Percentiles rank a stretch among this genome's conserved stretches.
Evolutionary conservation across 352 stramenopile species (phyloP).

Genomic region (Globisporangium polare): DNA sequence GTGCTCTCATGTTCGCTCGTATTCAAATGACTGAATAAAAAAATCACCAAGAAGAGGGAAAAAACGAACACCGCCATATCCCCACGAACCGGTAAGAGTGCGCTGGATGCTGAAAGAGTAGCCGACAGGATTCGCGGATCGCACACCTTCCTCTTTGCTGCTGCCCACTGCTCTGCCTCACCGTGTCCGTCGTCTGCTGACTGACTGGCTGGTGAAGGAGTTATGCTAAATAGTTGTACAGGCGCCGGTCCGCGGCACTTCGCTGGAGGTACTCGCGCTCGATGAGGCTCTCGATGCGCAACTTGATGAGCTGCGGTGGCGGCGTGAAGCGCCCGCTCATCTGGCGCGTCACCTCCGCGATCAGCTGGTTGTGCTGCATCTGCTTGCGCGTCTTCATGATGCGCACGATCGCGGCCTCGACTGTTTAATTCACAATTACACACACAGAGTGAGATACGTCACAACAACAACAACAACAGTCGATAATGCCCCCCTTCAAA

Average conservation of each 20-base stretch:
- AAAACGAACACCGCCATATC: not conserved
- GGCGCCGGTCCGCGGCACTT: conserved; percentile 84
- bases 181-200: not conserved
- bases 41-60: not conserved
- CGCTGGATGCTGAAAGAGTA: too few species aligned
- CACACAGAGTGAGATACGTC: not conserved
- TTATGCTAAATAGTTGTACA: conserved; percentile 99
- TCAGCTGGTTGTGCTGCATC: conserved; percentile 90
- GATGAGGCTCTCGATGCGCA: conserved; percentile 98
- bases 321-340: conserved; percentile 92
- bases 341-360: conserved; percentile 87
- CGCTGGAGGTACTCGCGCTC: conserved; percentile 99
- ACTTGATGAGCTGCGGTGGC: conserved; percentile 96
- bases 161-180: too few species aligned
- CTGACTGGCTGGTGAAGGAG: not conserved
- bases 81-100: too few species aligned
- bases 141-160: not conserved
- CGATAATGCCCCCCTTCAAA: not conserved
- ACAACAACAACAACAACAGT: not conserved
- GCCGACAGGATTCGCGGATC: not conserved
- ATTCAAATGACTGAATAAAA: conserved; percentile 1
- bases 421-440: conserved; percentile 14
- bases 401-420: conserved; percentile 92
- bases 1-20: not conserved
- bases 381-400: conserved; percentile 96